These are phyloP conservation scores for Mayamaea pseudoterrestris DNA, from an alignment of 108 stramenopile species.

Conservation along the genomic window DNA sequence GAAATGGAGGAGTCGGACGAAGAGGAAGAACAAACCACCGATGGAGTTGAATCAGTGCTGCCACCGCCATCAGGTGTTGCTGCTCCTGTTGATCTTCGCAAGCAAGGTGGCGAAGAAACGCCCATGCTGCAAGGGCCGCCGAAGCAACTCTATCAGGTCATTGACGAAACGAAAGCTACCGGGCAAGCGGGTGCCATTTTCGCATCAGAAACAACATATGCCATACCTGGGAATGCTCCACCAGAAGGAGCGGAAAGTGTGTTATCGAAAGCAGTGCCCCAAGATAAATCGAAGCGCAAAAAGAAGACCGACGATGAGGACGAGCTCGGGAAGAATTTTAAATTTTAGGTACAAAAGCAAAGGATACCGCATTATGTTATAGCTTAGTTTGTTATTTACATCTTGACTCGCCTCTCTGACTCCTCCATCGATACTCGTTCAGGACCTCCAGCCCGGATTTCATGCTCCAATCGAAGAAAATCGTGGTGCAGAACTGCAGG, in stretches of 20 bases:
- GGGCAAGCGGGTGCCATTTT: conserved; percentile 43
- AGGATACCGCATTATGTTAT: too few relatives aligned
- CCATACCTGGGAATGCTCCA: conserved; percentile 33
- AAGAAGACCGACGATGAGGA: conserved; percentile 64
- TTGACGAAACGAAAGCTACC: conserved; percentile 39
- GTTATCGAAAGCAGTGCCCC: conserved; percentile 47
- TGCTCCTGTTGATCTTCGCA: conserved; percentile 49
- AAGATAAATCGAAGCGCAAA: conserved; percentile 39
- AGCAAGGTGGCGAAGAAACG: conserved; percentile 65
- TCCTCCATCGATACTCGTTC: too few relatives aligned
- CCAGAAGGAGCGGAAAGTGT: conserved; percentile 62
- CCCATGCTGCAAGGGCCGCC: conserved; percentile 37
- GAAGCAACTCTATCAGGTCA: conserved; percentile 71
- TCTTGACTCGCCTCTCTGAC: too few relatives aligned
- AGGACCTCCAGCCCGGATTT: too few relatives aligned
- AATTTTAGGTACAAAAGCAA: conserved; percentile 61
- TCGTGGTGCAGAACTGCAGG: too few relatives aligned
- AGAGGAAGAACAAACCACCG: conserved; percentile 34
- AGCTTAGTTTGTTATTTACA: too few relatives aligned
- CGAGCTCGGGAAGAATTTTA: conserved; percentile 78
- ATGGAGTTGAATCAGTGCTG: conserved; percentile 48
- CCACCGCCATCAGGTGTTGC: conserved; percentile 29
- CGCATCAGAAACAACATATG: conserved; percentile 62
- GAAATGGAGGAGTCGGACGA: conserved; percentile 42
- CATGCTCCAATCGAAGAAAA: too few relatives aligned